These are phyloP conservation scores for Periconia sp. DNA, from an alignment of 2,329 filamentous ascomycete species.

Conservation along the genomic window DNA sequence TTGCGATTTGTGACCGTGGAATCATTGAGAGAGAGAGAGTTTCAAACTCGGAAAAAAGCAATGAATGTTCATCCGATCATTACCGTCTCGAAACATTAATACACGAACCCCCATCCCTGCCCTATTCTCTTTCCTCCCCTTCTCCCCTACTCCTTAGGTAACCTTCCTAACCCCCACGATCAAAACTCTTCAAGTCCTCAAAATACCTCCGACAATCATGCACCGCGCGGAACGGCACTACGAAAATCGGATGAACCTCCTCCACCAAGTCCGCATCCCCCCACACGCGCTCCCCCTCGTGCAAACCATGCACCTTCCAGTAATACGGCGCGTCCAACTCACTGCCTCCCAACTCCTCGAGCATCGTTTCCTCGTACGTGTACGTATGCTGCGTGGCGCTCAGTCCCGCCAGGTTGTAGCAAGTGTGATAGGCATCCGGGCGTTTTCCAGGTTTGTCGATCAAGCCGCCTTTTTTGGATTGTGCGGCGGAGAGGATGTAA, in stretches of 20 bases:
- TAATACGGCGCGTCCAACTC: slow-evolving; percentile 45
- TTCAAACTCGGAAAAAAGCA: no score
- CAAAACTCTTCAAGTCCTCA: slow-evolving; percentile 58
- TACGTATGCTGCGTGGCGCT: slow-evolving; percentile 75
- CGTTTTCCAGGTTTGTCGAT: slow-evolving; percentile 90
- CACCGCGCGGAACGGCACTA: slow-evolving; percentile 72
- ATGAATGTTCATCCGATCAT: no score
- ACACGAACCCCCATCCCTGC: not conserved
- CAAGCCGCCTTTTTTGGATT: slow-evolving; percentile 77
- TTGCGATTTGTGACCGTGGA: no score
- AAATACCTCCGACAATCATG: slow-evolving; percentile 68
- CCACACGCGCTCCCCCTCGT: slow-evolving; percentile 61
- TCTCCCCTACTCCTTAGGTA: no score
- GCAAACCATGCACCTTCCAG: slow-evolving; percentile 49
- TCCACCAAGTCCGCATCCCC: slow-evolving; percentile 70
- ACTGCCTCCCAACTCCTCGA: slow-evolving; percentile 26
- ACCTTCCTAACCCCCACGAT: no score
- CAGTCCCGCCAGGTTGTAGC: slow-evolving; percentile 85
- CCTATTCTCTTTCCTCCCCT: no score
- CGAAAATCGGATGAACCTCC: slow-evolving; percentile 80
- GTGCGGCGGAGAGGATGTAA: slow-evolving; percentile 89
- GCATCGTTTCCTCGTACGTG: slow-evolving; percentile 46
- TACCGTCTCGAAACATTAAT: no score
- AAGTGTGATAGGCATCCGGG: slow-evolving; percentile 89
- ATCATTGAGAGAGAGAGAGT: no score